These are phyloP conservation scores for Fomitopsis palustris DNA, from an alignment of 1,284 basidiomycete genomes.

Conservation along the genomic window DNA sequence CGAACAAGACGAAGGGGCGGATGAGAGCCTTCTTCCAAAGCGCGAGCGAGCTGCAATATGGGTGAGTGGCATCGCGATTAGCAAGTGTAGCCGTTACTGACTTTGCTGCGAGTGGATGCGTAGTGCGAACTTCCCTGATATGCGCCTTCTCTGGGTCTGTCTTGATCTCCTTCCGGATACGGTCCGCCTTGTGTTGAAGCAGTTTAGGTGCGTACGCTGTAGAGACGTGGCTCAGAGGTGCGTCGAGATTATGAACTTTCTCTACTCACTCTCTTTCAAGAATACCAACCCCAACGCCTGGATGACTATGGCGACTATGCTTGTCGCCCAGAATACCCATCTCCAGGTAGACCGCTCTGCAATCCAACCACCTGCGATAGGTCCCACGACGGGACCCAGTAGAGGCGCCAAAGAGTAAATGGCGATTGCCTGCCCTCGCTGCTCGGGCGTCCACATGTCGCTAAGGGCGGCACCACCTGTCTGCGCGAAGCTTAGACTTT, in stretches of 20 bases:
- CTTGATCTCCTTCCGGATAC: slow-evolving; percentile 43
- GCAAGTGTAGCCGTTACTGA: slow-evolving; percentile 15
- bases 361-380: slow-evolving; percentile 63
- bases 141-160: slow-evolving; percentile 41
- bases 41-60: slow-evolving; percentile 33
- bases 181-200: slow-evolving; percentile 54
- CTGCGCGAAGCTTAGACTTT: slow-evolving; percentile 25
- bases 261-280: slow-evolving; percentile 59
- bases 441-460: slow-evolving; percentile 68
- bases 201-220: slow-evolving; percentile 61
- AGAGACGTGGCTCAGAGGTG: neutral
- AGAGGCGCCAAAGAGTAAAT: slow-evolving; percentile 67
- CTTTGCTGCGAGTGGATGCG: slow-evolving; percentile 41
- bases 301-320: slow-evolving; percentile 46
- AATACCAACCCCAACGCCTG: slow-evolving; percentile 54
- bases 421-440: slow-evolving; percentile 65
- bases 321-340: slow-evolving; percentile 69
- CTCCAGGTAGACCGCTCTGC: slow-evolving; percentile 58
- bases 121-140: slow-evolving; percentile 36
- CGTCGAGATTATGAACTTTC: neutral
- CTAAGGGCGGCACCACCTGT: slow-evolving; percentile 67
- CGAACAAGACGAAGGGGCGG: slow-evolving; percentile 47
- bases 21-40: slow-evolving; percentile 39
- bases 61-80: neutral
- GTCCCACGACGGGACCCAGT: slow-evolving; percentile 63